These are phyloP conservation scores for Nepenthes mirabilis DNA, from an alignment of 148 eudicot species.

Conservation along the genomic window DNA sequence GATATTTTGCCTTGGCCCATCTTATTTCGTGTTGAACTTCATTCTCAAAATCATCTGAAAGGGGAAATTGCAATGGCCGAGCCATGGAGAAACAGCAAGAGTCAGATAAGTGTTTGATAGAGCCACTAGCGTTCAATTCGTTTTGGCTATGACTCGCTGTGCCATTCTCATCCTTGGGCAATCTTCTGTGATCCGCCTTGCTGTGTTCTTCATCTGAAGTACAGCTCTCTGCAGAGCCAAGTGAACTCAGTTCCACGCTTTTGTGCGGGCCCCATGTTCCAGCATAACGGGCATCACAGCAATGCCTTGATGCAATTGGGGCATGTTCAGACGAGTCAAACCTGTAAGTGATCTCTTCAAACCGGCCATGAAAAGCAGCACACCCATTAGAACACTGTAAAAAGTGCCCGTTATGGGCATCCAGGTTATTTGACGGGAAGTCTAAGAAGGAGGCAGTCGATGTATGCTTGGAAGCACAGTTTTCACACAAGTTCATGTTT, in stretches of 20 bases:
- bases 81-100: no score
- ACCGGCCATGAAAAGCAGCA: conserved; percentile 62
- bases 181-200: conserved; percentile 12
- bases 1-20: conserved; percentile 62
- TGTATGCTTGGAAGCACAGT: conserved; percentile 39
- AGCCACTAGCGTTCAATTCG: conserved; percentile 4
- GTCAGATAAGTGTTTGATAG: no score
- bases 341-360: conserved; percentile 19
- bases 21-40: conserved; percentile 45
- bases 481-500: conserved; percentile 28
- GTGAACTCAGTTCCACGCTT: conserved; percentile 26
- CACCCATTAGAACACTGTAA: conserved; percentile 37
- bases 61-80: no score
- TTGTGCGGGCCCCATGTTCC: conserved; percentile 31
- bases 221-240: conserved; percentile 15
- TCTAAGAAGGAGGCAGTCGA: conserved; percentile 43
- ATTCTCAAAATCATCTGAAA: conserved; percentile 12
- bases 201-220: conserved; percentile 25
- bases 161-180: conserved; percentile 8
- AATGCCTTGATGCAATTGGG: conserved; percentile 9
- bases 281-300: conserved; percentile 7
- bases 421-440: conserved; percentile 27
- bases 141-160: conserved; percentile 4
- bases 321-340: not conserved
- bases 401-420: conserved; percentile 22